Percentiles rank a stretch among this genome's conserved stretches.
phyloP scores from a whole-genome alignment of 2,329 filamentous ascomycete genomes.

The Cryphonectria nitschkei region DNA sequence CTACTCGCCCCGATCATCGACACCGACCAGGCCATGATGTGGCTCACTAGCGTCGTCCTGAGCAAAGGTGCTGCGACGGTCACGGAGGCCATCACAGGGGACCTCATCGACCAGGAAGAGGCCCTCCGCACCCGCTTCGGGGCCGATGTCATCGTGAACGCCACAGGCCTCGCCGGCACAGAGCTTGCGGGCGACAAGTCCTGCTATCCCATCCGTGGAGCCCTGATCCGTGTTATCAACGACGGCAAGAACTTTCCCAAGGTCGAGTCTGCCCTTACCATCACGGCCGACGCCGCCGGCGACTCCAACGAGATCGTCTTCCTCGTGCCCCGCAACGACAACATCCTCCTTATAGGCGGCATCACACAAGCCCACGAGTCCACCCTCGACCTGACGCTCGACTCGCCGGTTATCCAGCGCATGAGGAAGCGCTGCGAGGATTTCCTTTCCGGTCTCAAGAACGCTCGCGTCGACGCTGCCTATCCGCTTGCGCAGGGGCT shows the following conservation, averaged over 20 bases:
- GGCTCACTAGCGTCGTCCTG: slow-evolving; percentile 45
- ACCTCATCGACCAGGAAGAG: slow-evolving; percentile 42
- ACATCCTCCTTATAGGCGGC: slow-evolving; percentile 46
- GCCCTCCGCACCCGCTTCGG: slow-evolving; percentile 38
- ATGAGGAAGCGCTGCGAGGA: slow-evolving; percentile 49
- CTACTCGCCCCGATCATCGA: slow-evolving; percentile 50
- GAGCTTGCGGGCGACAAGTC: slow-evolving; percentile 44
- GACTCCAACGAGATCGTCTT: slow-evolving; percentile 46
- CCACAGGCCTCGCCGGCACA: slow-evolving; percentile 43
- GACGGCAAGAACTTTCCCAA: slow-evolving; percentile 47
- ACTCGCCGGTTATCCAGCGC: slow-evolving; percentile 43
- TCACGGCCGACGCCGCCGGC: slow-evolving; percentile 44
- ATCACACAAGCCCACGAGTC: slow-evolving; percentile 43
- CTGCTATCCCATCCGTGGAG: slow-evolving; percentile 49
- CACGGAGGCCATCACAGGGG: slow-evolving; percentile 42
- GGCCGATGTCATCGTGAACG: slow-evolving; percentile 49
- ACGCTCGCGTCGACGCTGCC: slow-evolving; percentile 43
- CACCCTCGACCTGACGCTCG: slow-evolving; percentile 43
- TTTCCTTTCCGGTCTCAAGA: slow-evolving; percentile 46
- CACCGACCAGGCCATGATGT: slow-evolving; percentile 48
- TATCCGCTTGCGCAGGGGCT: slow-evolving; percentile 50
- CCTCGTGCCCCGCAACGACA: slow-evolving; percentile 49
- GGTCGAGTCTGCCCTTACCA: slow-evolving; percentile 44
- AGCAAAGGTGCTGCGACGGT: slow-evolving; percentile 45
- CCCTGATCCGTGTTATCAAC: slow-evolving; percentile 49